Base-by-base conservation (phyloP, 1,284 basidiomycete genomes). In the Bjerkandera adusta region DNA sequence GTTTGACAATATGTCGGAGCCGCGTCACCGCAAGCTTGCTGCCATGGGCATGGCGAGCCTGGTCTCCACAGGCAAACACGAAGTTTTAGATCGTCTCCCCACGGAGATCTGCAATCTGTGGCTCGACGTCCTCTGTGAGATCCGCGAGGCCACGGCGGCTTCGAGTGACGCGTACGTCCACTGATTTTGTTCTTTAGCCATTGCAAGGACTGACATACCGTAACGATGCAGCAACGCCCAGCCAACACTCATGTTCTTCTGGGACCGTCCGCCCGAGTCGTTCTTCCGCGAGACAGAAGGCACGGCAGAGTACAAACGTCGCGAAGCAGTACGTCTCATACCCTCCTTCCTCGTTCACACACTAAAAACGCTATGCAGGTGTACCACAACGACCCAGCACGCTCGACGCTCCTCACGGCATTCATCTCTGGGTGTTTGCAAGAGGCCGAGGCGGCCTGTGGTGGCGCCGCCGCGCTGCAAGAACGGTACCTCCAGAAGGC, bases 41-140 rank as follows among this genome's bases (percentile, higher is more conserved):
- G 86, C 87, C 7, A 83, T 90, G 72, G 85, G 83, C 2, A 79
- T 87, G 38, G 85, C 85, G 5, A 71, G 75, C 25, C 72, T 92
- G 4, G 81, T 89, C 34, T 77, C 88, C 1, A 84, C 86, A 0
- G 83, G 79, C 27, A 73, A 76, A 20, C 73, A 73, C 3, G 83
- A 88, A 53, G 81, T 89, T n/a, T 73, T 92, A 15, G 70, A 78
- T 36, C 75, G 86, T 27, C 68, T 92, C 18, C 73, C 79, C 11
- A 76, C 74, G 4, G 89, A 92, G 57, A 79, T 89, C 52, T 90
- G 91, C 67, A 93, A 93, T 61, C 71, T 95, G 34, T 95, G 92
- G 89, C 70, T 92, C 38, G 92, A 95, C 57, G 91, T 94, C 4
- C 85, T 95, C 35, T 88, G 85, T 10, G 92, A 95, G 63, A 73